Evolutionary conservation across 129 eudicot genomes (phyloP).

Genomic region (sunflower (Helianthus annuus)): HanXRQr2.0-SUNRISE NC_035449.2:60160881-60161380

Average conservation of each 20-base stretch:
- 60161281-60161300: conserved; percentile 3
- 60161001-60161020: background rate
- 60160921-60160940: background rate
- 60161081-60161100: too few species aligned
- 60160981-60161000: conserved; percentile 8
- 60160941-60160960: background rate
- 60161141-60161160: conserved; percentile 19
- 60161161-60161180: conserved; percentile 4
- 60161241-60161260: conserved; percentile 19
- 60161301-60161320: conserved; percentile 12
- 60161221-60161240: conserved; percentile 16
- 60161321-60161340: conserved; percentile 9
- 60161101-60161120: conserved; percentile 25
- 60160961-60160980: background rate
- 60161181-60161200: conserved; percentile 22
- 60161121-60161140: conserved; percentile 19
- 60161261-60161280: conserved; percentile 27
- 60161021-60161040: conserved; percentile 11
- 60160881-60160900: background rate
- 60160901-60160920: background rate
- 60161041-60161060: conserved; percentile 33
- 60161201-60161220: conserved; percentile 18
- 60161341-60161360: background rate
- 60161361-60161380: conserved; percentile 32
- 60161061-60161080: conserved; percentile 32